These are phyloP conservation scores for Aureobasidium sp. DNA, from an alignment of 2,329 filamentous ascomycete species.

Conservation along the genomic window DNA sequence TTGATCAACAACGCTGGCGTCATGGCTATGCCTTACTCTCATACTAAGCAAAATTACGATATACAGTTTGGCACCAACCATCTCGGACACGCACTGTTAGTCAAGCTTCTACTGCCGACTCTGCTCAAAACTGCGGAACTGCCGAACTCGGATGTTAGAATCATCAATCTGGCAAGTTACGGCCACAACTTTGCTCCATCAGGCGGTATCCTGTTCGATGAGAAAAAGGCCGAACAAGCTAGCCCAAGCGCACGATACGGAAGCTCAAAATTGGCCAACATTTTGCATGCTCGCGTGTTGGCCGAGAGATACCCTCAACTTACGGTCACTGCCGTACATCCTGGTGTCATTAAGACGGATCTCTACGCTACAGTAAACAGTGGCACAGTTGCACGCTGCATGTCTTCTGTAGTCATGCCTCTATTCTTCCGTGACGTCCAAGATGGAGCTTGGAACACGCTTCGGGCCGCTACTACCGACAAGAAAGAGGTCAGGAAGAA, in stretches of 20 bases:
- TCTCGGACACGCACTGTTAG: conserved; percentile 56
- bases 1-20: conserved; percentile 55
- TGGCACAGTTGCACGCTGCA: conserved; percentile 32
- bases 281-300: conserved; percentile 51
- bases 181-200: conserved; percentile 29
- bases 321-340: conserved; percentile 51
- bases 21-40: conserved; percentile 36
- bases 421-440: conserved; percentile 27
- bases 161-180: conserved; percentile 45
- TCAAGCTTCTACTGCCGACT: conserved; percentile 48
- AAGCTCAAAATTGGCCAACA: conserved; percentile 56
- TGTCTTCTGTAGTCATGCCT: too few relatives aligned
- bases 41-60: conserved; percentile 55
- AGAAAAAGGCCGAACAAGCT: conserved; percentile 29
- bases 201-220: conserved; percentile 40
- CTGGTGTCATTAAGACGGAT: conserved; percentile 54
- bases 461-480: conserved; percentile 44
- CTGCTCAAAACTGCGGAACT: conserved; percentile 46
- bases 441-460: conserved; percentile 44
- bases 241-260: conserved; percentile 48
- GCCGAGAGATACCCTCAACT: conserved; percentile 50
- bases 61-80: conserved; percentile 59
- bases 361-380: conserved; percentile 37
- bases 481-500: conserved; percentile 44
- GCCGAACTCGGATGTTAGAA: conserved; percentile 42